Evolutionary conservation across 1,139 yeast genomes (phyloP).

Genomic region (Taphrina communis): DNA sequence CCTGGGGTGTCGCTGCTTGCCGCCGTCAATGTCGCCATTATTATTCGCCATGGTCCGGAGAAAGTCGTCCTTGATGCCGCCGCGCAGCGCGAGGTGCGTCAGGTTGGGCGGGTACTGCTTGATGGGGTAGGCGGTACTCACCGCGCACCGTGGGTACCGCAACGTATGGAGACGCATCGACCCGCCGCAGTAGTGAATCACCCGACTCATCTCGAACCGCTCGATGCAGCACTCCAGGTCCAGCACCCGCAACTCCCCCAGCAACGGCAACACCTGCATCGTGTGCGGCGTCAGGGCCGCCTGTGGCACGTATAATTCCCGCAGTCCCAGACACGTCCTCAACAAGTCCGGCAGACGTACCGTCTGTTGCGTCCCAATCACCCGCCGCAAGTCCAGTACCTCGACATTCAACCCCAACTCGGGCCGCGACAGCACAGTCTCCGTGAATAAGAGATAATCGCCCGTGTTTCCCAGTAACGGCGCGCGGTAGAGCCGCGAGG

Average conservation of each 20-base stretch:
- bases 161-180: constrained; percentile 17
- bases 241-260: constrained; percentile 1
- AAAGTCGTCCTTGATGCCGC: constrained; percentile 39
- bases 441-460: constrained; percentile 12
- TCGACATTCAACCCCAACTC: constrained; percentile 9
- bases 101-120: constrained; percentile 27
- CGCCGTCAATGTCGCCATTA: not conserved
- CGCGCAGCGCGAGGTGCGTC: constrained; percentile 26
- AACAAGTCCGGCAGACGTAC: constrained; percentile 22
- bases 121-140: constrained; percentile 28
- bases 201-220: constrained; percentile 34
- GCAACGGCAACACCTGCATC: constrained; percentile 28
- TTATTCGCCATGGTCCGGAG: constrained; percentile 19
- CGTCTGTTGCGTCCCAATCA: constrained; percentile 28
- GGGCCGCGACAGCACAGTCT: constrained; percentile 10
- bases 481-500: not conserved
- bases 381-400: constrained; percentile 28
- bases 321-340: constrained; percentile 5
- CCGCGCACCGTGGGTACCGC: constrained; percentile 38
- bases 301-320: constrained; percentile 28
- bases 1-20: not conserved
- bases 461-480: constrained; percentile 1
- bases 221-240: constrained; percentile 38
- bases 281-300: constrained; percentile 34
- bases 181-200: constrained; percentile 8